A percentile compares a stretch with the other conserved stretches of the same genome.
Conservation (phyloP, 1,139 yeast genomes). For the Yamadazyma epiphylla region DNA sequence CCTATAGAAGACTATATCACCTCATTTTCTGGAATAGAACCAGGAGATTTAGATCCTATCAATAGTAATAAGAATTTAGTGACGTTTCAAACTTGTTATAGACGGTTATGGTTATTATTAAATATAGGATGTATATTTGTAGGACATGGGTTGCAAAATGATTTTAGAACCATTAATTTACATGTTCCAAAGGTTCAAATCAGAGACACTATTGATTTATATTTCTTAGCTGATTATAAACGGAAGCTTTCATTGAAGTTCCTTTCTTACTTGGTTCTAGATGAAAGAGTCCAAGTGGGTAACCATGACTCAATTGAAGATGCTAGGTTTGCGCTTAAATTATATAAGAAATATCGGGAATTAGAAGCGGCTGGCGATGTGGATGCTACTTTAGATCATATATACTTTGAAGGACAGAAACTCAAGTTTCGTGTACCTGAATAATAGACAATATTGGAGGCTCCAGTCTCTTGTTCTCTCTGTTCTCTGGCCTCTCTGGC, state of each 20-base stretch:
- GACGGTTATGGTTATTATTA: constrained; percentile 82
- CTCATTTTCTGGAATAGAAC: constrained; percentile 86
- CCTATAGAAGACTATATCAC: constrained; percentile 84
- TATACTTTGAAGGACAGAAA: constrained; percentile 72
- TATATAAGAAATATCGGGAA: constrained; percentile 71
- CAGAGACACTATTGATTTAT: constrained; percentile 83
- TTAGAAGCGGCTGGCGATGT: constrained; percentile 56
- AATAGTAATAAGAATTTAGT: constrained; percentile 70
- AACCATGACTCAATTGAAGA: constrained; percentile 98
- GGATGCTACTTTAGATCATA: constrained; percentile 55
- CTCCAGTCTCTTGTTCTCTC: no score
- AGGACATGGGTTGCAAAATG: constrained; percentile 91
- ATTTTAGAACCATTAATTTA: constrained; percentile 88
- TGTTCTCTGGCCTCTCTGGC: not conserved
- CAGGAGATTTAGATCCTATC: constrained; percentile 80
- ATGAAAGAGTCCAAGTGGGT: constrained; percentile 79
- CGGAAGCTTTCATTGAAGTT: constrained; percentile 85
- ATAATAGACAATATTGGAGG: not conserved
- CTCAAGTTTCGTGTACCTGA: constrained; percentile 40
- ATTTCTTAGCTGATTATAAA: constrained; percentile 63
- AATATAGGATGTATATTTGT: constrained; percentile 90
- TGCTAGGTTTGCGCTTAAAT: constrained; percentile 77
- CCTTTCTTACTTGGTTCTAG: constrained; percentile 74
- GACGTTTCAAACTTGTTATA: constrained; percentile 76
- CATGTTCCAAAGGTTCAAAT: constrained; percentile 84